These are phyloP conservation scores for Phaeosphaeriaceae sp. DNA, from an alignment of 2,329 filamentous ascomycete species.

Conservation along the genomic window DNA sequence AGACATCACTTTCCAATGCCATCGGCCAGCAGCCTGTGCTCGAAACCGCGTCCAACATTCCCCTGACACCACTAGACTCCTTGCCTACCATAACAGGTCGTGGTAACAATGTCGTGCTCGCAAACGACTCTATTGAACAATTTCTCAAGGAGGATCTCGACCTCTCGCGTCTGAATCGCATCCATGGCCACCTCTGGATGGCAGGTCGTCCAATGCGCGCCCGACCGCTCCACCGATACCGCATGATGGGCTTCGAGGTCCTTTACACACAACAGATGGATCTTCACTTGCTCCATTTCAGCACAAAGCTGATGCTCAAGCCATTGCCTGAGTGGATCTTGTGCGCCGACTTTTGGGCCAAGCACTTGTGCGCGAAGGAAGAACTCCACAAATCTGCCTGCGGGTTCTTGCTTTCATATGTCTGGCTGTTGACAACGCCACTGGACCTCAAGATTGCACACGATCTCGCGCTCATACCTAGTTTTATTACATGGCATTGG, in stretches of 20 bases:
- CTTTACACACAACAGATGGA: conserved; percentile 46
- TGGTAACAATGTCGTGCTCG: conserved; percentile 26
- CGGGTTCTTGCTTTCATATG: conserved; percentile 43
- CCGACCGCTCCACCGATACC: conserved; percentile 44
- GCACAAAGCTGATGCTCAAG: conserved; percentile 39
- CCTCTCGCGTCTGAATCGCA: conserved; percentile 39
- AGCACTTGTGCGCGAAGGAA: conserved; percentile 27
- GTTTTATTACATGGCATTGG: conserved; percentile 41
- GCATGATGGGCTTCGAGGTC: conserved; percentile 42
- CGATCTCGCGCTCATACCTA: conserved; percentile 35
- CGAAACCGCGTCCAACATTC: conserved; percentile 24
- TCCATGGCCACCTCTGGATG: conserved; percentile 47
- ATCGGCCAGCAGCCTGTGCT: conserved; percentile 25
- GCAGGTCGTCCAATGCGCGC: conserved; percentile 46
- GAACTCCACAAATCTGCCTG: conserved; percentile 34
- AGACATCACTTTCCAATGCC: conserved; percentile 11
- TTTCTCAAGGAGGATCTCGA: conserved; percentile 42
- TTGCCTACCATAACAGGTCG: conserved; percentile 41
- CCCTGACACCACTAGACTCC: conserved; percentile 35
- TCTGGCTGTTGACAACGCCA: conserved; percentile 44
- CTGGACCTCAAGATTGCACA: conserved; percentile 44
- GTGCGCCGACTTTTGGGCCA: conserved; percentile 38
- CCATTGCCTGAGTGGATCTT: conserved; percentile 44
- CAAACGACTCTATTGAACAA: conserved; percentile 28
- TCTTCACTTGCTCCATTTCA: conserved; percentile 45